Evolutionary conservation across 257 asterid genomes (phyloP), one percentile per base, ranked within the genome.

Genomic region (Primulina huaijiensis): DNA sequence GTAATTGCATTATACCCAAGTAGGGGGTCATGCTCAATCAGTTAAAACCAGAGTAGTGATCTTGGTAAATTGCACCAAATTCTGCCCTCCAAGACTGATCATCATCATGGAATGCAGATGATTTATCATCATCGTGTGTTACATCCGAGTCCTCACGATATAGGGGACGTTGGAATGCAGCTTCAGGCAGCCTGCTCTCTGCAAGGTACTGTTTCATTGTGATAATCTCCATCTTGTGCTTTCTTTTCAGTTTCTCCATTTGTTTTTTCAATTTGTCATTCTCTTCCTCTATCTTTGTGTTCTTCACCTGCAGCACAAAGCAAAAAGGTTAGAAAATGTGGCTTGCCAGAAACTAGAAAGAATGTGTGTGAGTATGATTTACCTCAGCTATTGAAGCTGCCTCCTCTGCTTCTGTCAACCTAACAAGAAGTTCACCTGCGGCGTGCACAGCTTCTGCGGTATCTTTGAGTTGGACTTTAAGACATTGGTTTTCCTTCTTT

Each of bases 31-130:
- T 34, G 17, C 23, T 23, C 23, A 30, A 21, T 43, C 29, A 20
- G 29, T 70, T 64, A 55, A 11, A 37, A 37, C 30, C 57, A 65
- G 75, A 89, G 35, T 81, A 82, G 56, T 84, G 93, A 34, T 92
- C 96, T 78, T 94, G 99, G 78, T 94, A 94, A 50, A 88, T 94
- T 56, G 99, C 87, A 20, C 99, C 99, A 64, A 94, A 94, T 75
- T 94, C 99, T 21, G 95, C 97, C 76, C 96, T 86, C 99, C 99
- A 94, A 7, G 98, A 96, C 76, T 90, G 90, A 74, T 93, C 99
- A 69, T 94, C 98, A 23, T 86, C 83, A 38, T 72, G 60, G 30
- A 71, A 50, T 55, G 86, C 69, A 19, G 71, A 43, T 37, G 75
- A 37, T 34, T 67, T 68, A 19, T 80, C 75, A 52, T 70, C 60